Base-by-base conservation (phyloP, 805 yeast species). In the Spathaspora arborariae region DNA sequence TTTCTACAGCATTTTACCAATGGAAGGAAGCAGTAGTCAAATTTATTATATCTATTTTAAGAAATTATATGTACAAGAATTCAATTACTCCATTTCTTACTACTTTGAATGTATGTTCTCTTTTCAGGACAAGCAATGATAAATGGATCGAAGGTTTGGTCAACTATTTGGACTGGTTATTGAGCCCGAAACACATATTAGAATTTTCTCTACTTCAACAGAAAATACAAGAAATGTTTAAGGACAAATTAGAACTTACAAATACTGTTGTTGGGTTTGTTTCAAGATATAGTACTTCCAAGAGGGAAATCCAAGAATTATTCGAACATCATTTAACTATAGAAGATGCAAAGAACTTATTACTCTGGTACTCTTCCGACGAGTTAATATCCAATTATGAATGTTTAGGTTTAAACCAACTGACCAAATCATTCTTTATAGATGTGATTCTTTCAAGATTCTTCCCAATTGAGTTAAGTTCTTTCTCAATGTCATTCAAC, bases 361-460 rank as follows among this genome's bases (percentile, higher is more conserved):
- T 40, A 5, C 9, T 10, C 7, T 18, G 4, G 6, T 40, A 11
- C 26, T 5, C n/a, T 11, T 26, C 20, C 11, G 35, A 8, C 3
- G 21, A 26, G 35, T 2, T 15, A 22, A 16, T 24, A 16, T 13
- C 20, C 15, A 40, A 40, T 18, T 24, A 15, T 37, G 39, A 11
- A 19, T 20, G 39, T 37, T 20, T 37, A 18, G 39, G 35, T 7
- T 30, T 30, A 30, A 8, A 21, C 6, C 39, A 4, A 27, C 20
- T n/a, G 42, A 24, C 13, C 35, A 30, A 7, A 42, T 19, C 36
- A 20, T 11, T 42, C n/a, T 16, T 15, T 8, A 36, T 30, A 10
- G 45, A 42, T 20, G 42, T 22, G 6, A 19, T 42, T 11, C 21
- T 42, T n/a, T 35, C 40, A 3, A 8, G 15, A 13, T 42, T 42